Evolutionary conservation across 441 rosid genomes (phyloP).

Genomic region (Croton setiger): DNA sequence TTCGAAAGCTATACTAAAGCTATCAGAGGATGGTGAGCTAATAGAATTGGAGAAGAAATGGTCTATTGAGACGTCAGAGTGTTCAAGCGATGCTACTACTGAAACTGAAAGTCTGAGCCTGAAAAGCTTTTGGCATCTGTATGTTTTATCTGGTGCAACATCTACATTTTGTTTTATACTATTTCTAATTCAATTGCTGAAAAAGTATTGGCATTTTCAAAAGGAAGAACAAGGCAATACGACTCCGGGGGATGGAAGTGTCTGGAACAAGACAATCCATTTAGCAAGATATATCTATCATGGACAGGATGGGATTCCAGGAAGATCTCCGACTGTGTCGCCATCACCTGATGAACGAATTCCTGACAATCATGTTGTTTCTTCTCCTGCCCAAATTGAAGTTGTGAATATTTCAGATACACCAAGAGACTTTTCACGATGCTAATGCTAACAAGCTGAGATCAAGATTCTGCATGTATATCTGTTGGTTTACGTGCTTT

Average conservation of each 20-base stretch:
- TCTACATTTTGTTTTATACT: conserved; percentile 39
- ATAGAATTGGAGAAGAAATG: conserved; percentile 26
- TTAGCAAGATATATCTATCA: conserved; percentile 20
- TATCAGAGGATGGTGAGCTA: conserved; percentile 38
- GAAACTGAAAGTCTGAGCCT: conserved; percentile 23
- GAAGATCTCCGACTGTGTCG: conserved; percentile 4
- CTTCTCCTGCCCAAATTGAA: conserved; percentile 14
- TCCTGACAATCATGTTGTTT: conserved; percentile 6
- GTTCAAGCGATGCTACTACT: background rate
- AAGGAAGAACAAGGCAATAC: background rate
- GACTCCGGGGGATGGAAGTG: conserved; percentile 5
- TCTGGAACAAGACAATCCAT: conserved; percentile 18
- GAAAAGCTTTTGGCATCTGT: conserved; percentile 20
- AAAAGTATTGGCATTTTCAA: conserved; percentile 6
- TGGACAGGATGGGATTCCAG: conserved; percentile 11
- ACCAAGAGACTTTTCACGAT: conserved; percentile 5
- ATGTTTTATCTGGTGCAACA: conserved; percentile 22
- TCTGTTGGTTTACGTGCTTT: too few species aligned
- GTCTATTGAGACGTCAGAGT: conserved; percentile 23
- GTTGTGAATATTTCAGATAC: background rate
- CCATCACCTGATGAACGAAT: conserved; percentile 5
- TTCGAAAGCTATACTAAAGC: conserved; percentile 40
- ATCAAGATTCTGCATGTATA: too few species aligned
- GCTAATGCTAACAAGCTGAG: too few species aligned
- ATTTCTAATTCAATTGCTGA: conserved; percentile 19